Base-by-base conservation (phyloP, 2,329 filamentous ascomycete genomes). In the Nemania serpens region DNA sequence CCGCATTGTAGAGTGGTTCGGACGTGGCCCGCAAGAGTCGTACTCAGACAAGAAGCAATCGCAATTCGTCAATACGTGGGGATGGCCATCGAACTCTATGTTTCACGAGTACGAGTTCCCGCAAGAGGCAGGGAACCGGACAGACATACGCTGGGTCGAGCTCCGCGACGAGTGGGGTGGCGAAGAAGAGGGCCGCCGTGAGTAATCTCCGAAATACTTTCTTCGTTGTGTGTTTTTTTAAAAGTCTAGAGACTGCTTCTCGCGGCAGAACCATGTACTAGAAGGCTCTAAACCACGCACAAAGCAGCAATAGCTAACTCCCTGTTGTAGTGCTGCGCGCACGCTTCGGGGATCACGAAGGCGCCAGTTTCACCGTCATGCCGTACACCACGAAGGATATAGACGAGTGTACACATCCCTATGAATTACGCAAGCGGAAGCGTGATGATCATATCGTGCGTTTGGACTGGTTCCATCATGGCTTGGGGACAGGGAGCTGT, bases 31-130 rank as follows among this genome's bases (percentile, higher is more conserved):
- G 0, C 85, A 85, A 2, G 87, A 90, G 71, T 84, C 80, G 11
- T 91, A 91, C 76, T 75, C 77, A 15, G 89, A 91, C 75, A 88
- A 83, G 76, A 89, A 89, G 71, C 71, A 79, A 12, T 82, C 84
- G 3, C 87, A 90, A 70, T 73, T 75, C 0, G 74, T 89, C 3
- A 87, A 85, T 6, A 82, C 80, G 50, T 87, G 80, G 75, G 76
- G 76, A 2, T 67, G 71, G 11, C 67, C 66, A 1, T 75, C 86
- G 1, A 81, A 84, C 48, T 77, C 81, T 1, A 75, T 91, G 0
- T 84, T 82, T 71, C 78, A 82, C 1, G 79, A 83, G 45, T 90
- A 89, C 69, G 88, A 91, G 65, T 87, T 84, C 57, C 88, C 88
- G 0, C 88, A 91, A 71, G 88, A 91, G 61, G 81, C 79, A 34